These are phyloP conservation scores for Phytopythium delawarense DNA, from an alignment of 352 stramenopile species.

Conservation along the genomic window DNA sequence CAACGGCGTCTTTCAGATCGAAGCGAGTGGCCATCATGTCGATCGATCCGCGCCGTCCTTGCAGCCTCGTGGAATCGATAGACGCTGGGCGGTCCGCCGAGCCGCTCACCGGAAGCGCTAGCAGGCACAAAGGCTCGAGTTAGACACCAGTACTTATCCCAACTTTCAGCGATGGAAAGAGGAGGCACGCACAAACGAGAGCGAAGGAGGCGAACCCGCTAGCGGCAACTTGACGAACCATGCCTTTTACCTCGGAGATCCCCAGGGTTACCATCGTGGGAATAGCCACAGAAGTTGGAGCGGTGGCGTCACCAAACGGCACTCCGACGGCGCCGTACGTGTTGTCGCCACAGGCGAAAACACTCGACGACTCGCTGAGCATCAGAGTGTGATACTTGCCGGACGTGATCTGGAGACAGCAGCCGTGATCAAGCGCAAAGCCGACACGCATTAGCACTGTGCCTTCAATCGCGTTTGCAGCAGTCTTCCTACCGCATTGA, in stretches of 20 bases:
- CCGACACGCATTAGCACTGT: neutral
- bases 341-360: slow-evolving; percentile 77
- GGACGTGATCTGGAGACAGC: slow-evolving; percentile 41
- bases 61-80: slow-evolving; percentile 11
- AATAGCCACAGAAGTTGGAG: neutral
- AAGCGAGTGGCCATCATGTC: slow-evolving; percentile 10
- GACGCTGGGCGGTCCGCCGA: slow-evolving; percentile 9
- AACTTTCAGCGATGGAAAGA: neutral
- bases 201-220: slow-evolving; percentile 66
- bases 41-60: slow-evolving; percentile 14
- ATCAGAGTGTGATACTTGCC: slow-evolving; percentile 77
- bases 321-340: slow-evolving; percentile 46
- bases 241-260: slow-evolving; percentile 15
- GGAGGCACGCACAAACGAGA: slow-evolving; percentile 39
- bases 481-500: slow-evolving; percentile 30
- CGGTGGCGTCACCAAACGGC: neutral
- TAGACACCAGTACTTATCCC: neutral
- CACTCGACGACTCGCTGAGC: slow-evolving; percentile 54
- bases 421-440: neutral
- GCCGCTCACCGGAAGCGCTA: slow-evolving; percentile 14
- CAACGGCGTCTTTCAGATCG: slow-evolving; percentile 18
- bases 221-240: slow-evolving; percentile 48
- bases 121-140: neutral
- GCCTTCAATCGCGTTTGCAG: neutral
- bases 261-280: slow-evolving; percentile 32